Conservation (phyloP, 1,284 basidiomycete genomes). For the Cryptococcus floricola region DNA sequence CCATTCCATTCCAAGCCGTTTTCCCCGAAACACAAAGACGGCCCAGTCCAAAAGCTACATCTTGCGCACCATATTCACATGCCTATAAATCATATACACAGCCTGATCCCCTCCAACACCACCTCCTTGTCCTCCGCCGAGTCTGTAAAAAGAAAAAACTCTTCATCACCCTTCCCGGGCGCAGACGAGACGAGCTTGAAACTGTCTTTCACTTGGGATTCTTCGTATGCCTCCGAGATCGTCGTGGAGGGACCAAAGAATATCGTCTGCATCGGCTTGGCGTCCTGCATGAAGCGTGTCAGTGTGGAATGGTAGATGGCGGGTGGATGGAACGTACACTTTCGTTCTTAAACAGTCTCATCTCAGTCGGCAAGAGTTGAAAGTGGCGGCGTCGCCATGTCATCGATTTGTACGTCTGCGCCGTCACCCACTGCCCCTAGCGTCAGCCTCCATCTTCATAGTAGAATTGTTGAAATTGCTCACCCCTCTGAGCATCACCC, state of each 20-base stretch:
- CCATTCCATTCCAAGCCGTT: neutral
- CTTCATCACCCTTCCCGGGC: constrained; percentile 21
- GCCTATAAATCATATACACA: constrained; percentile 3
- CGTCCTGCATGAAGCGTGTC: constrained; percentile 18
- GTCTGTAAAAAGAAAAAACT: constrained; percentile 44
- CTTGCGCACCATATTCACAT: neutral
- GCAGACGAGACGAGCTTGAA: constrained; percentile 31
- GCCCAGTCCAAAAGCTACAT: neutral
- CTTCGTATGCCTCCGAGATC: constrained; percentile 37
- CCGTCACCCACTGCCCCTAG: constrained; percentile 35
- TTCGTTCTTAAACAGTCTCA: constrained; percentile 38
- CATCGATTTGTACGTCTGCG: constrained; percentile 33
- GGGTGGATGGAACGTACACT: constrained; percentile 16
- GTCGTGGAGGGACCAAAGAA: constrained; percentile 9
- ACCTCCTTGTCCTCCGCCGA: constrained; percentile 37
- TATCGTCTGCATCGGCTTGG: constrained; percentile 27
- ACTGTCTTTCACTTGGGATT: constrained; percentile 41
- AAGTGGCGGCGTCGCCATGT: constrained; percentile 45
- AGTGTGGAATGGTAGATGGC: neutral
- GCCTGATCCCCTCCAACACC: constrained; percentile 32
- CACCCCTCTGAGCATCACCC: constrained; percentile 43
- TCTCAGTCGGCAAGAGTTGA: constrained; percentile 26
- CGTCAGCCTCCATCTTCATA: neutral
- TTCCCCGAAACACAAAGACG: neutral
- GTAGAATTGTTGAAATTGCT: constrained; percentile 12